These are phyloP conservation scores for Pyrenochaeta sp. DNA, from an alignment of 2,329 filamentous ascomycete genomes.

Conservation along the genomic window DNA sequence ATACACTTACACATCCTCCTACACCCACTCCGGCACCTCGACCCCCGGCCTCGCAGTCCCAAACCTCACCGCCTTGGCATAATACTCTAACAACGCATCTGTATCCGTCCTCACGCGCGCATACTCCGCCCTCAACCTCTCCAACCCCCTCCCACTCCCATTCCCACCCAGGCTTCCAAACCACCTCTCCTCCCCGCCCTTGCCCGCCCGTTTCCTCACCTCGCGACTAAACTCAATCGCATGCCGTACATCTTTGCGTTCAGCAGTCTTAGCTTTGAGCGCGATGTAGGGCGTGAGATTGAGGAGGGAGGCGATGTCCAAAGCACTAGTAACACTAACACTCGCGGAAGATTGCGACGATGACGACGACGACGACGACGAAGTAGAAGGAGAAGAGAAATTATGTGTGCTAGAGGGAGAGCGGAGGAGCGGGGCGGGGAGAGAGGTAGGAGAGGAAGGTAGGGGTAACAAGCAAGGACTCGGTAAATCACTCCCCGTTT, in stretches of 20 bases:
- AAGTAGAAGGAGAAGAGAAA: conserved; percentile 5
- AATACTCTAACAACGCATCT: conserved; percentile 32
- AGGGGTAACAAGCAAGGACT: too few relatives aligned
- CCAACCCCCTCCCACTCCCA: conserved; percentile 8
- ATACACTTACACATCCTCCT: background rate
- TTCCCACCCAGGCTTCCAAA: conserved; percentile 6
- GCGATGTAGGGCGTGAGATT: conserved; percentile 32
- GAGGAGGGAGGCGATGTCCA: conserved; percentile 37
- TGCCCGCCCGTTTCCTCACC: conserved; percentile 27
- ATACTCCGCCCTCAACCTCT: conserved; percentile 24
- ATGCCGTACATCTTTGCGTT: conserved; percentile 30
- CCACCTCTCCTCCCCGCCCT: conserved; percentile 28
- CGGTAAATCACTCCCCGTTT: conserved; percentile 17
- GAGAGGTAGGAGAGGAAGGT: too few relatives aligned
- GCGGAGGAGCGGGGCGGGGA: too few relatives aligned
- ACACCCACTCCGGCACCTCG: conserved; percentile 31
- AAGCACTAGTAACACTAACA: conserved; percentile 10
- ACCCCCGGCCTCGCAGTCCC: conserved; percentile 25
- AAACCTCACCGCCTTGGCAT: conserved; percentile 33
- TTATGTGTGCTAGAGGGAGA: background rate
- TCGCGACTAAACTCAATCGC: conserved; percentile 34
- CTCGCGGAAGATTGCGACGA: background rate
- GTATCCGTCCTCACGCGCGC: conserved; percentile 19
- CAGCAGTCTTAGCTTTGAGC: conserved; percentile 27
- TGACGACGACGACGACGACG: background rate